These are phyloP conservation scores for Magnolia sinica DNA, from an alignment of 164 flowering plant genomes.

Conservation along the genomic window DNA sequence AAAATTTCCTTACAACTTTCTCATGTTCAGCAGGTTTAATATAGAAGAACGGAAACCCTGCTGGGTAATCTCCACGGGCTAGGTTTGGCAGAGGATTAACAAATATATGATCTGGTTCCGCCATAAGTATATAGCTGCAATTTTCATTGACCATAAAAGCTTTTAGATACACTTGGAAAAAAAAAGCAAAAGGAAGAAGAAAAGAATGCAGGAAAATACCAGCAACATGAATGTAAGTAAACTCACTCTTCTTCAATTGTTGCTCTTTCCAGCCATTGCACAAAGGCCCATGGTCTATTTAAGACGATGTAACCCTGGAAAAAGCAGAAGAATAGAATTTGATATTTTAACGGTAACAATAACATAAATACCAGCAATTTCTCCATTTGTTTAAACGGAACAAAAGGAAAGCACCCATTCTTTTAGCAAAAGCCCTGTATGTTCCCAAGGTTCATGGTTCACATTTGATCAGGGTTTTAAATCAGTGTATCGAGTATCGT, in stretches of 20 bases:
- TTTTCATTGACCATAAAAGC: not conserved
- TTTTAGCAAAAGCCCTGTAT: too few relatives aligned
- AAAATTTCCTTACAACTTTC: conserved; percentile 69
- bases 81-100: conserved; percentile 84
- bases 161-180: conserved; percentile 4
- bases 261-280: conserved; percentile 93
- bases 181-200: not conserved
- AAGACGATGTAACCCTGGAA: conserved; percentile 89
- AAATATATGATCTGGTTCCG: conserved; percentile 95
- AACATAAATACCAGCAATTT: not conserved
- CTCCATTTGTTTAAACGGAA: not conserved
- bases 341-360: not conserved
- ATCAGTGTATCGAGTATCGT: too few relatives aligned
- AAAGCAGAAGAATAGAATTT: conserved; percentile 11
- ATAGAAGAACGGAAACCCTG: conserved; percentile 85
- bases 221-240: conserved; percentile 1
- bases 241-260: conserved; percentile 91
- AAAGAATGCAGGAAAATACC: not conserved
- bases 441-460: not conserved
- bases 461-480: too few relatives aligned
- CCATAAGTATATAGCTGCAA: conserved; percentile 91
- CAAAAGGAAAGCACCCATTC: not conserved
- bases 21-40: conserved; percentile 71
- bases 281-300: conserved; percentile 99
- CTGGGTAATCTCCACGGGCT: conserved; percentile 64